These are phyloP conservation scores for Limtongia smithiae DNA, from an alignment of 805 yeast genomes.

Conservation along the genomic window DNA sequence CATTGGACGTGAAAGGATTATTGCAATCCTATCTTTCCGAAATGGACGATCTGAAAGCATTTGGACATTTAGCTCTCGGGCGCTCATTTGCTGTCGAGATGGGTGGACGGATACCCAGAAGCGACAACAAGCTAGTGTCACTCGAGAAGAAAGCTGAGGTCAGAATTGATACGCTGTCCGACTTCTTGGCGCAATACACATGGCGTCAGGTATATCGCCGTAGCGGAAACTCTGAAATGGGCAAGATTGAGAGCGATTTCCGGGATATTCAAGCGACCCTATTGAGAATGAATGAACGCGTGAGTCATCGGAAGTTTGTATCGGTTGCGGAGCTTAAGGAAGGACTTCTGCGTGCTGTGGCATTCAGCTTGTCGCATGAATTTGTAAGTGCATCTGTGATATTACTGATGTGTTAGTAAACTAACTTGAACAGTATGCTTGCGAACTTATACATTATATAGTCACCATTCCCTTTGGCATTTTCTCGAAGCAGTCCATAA, in stretches of 20 bases:
- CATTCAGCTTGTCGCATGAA: slow-evolving; percentile 38
- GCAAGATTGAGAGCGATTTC: slow-evolving; percentile 20
- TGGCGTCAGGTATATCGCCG: slow-evolving; percentile 48
- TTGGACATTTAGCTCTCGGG: slow-evolving; percentile 62
- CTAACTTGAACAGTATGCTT: not conserved
- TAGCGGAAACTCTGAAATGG: slow-evolving; percentile 3
- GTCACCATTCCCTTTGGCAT: slow-evolving; percentile 61
- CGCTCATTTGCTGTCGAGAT: slow-evolving; percentile 86
- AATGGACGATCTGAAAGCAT: slow-evolving; percentile 38
- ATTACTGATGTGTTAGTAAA: slow-evolving; percentile 41
- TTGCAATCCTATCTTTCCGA: slow-evolving; percentile 71
- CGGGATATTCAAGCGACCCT: slow-evolving; percentile 28
- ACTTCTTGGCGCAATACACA: slow-evolving; percentile 70
- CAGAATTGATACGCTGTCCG: slow-evolving; percentile 56
- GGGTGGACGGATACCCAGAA: slow-evolving; percentile 69
- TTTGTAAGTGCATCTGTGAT: not conserved
- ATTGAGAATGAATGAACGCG: slow-evolving; percentile 27
- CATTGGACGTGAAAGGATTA: slow-evolving; percentile 72
- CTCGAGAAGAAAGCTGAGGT: slow-evolving; percentile 39
- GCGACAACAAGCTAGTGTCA: slow-evolving; percentile 61
- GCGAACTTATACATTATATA: slow-evolving; percentile 44
- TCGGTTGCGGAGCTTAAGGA: slow-evolving; percentile 33
- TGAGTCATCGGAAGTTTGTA: slow-evolving; percentile 27
- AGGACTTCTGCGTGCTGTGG: slow-evolving; percentile 40
- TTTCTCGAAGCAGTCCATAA: slow-evolving; percentile 58